Evolutionary conservation across 2,329 filamentous ascomycete species (phyloP).

Genomic region (Fusarium solani-melongenae): DNA sequence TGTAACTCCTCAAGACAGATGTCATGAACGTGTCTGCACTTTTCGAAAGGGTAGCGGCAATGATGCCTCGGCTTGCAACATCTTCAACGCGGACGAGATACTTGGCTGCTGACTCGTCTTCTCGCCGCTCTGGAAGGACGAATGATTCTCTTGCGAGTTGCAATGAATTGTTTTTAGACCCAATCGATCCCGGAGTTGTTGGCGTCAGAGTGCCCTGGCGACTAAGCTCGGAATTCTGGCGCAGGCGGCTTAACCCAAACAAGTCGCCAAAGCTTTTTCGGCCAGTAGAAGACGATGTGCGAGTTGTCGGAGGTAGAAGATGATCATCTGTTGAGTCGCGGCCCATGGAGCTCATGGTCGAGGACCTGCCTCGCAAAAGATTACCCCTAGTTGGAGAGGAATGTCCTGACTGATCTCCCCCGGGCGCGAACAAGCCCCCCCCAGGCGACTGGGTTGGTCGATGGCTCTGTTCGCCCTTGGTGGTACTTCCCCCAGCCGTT

Average conservation of each 20-base stretch:
- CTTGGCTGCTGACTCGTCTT: constrained; percentile 89
- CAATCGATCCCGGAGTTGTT: constrained; percentile 74
- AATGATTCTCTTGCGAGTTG: constrained; percentile 79
- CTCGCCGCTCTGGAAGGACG: constrained; percentile 80
- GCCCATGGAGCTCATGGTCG: constrained; percentile 86
- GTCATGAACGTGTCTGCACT: constrained; percentile 86
- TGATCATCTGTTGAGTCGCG: constrained; percentile 78
- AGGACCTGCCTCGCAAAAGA: constrained; percentile 80
- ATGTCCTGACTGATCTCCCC: constrained; percentile 63
- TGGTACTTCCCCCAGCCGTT: constrained; percentile 32
- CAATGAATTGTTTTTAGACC: constrained; percentile 86
- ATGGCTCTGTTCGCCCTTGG: constrained; percentile 28
- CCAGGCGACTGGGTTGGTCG: constrained; percentile 54
- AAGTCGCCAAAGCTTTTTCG: constrained; percentile 94
- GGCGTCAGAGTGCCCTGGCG: constrained; percentile 76
- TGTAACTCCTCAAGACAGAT: constrained; percentile 90
- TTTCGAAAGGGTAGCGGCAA: constrained; percentile 87
- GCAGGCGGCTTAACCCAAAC: constrained; percentile 80
- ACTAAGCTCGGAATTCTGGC: constrained; percentile 82
- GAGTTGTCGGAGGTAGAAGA: constrained; percentile 72
- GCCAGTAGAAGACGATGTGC: constrained; percentile 89
- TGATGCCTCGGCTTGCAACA: constrained; percentile 80
- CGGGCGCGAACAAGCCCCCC: constrained; percentile 58
- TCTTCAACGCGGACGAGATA: constrained; percentile 89
- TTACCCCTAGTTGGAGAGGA: constrained; percentile 75